phyloP scores from a whole-genome alignment of 2,329 filamentous ascomycete genomes.

The Penicillium sp. region DNA sequence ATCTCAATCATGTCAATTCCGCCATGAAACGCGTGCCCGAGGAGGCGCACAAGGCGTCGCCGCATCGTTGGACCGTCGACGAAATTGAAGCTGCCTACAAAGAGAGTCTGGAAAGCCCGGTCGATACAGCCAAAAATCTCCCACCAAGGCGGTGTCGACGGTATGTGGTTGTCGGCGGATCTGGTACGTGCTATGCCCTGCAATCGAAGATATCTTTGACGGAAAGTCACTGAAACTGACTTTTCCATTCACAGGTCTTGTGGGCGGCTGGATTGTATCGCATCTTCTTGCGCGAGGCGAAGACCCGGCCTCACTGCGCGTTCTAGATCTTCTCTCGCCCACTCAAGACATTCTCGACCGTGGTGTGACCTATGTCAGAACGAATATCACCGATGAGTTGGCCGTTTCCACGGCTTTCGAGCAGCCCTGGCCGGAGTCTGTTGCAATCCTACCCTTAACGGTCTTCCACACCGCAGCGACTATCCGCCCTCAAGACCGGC shows the following conservation, averaged over 20 bases:
- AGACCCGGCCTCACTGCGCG: conserved; percentile 49
- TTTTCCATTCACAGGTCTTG: conserved; percentile 42
- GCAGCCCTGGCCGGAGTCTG: conserved; percentile 44
- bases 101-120: conserved; percentile 24
- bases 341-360: conserved; percentile 42
- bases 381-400: conserved; percentile 49
- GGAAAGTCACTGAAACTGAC: conserved; percentile 3
- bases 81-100: conserved; percentile 33
- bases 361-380: conserved; percentile 45
- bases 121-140: conserved; percentile 33
- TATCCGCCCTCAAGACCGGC: conserved; percentile 51
- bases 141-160: conserved; percentile 37
- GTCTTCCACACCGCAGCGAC: conserved; percentile 57
- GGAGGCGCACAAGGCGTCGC: conserved; percentile 24
- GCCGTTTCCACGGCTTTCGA: conserved; percentile 47
- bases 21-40: conserved; percentile 26
- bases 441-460: conserved; percentile 48
- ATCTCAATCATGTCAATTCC: conserved; percentile 30
- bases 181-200: conserved; percentile 26
- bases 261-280: conserved; percentile 53
- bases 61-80: conserved; percentile 34
- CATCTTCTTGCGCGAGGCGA: conserved; percentile 54
- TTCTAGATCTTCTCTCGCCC: conserved; percentile 50
- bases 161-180: conserved; percentile 40
- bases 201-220: too few species aligned